Base-by-base conservation (phyloP, 2,329 filamentous ascomycete species). In the Xylaria sp. region DNA sequence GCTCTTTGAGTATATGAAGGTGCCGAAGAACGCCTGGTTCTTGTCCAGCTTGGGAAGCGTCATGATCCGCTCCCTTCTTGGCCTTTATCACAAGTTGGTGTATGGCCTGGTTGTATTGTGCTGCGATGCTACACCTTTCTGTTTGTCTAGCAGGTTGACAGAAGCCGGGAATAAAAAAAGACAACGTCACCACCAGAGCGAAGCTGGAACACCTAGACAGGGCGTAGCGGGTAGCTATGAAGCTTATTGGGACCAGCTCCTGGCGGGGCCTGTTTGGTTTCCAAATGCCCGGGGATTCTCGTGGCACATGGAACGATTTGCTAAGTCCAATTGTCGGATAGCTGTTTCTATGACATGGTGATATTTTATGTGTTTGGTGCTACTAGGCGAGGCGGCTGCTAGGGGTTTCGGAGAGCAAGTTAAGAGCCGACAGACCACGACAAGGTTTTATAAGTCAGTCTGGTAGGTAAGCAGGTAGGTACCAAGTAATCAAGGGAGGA, bases 1-100 rank as follows among this genome's bases (percentile, higher is more conserved):
- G 14, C 73, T 76, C 65, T 78, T 81, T 73, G 81, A 80, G 73
- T 87, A 83, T 60, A 87, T 76, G 68, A 87, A 87, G 0, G 81
- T 83, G 61, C 85, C 85, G 38, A 82, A 71, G 67, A 86, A 84
- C 19, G 87, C 69, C 69, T 84, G 78, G 51, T 80, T 80, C 59
- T 71, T 75, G 14, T 64, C 45, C 17, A 59, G 63, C 45, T 46
- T 53, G 15, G 56, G 54, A 12, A 61, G 58, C 35, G 71, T 55
- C 72, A 74, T 74, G 51, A 15, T 60, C 28, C 11, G 21, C 8
- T 21, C 11, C 35, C 7, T 25, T 33, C 37, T 46, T 19, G 25
- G 19, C 21, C 45, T n/a, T n/a, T 50, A 21, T 56, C 43, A 4
- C 11, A 25, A 8, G 23, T 15, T 19, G 35, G 3, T 21, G 37